These are phyloP conservation scores for Salvia hispanica DNA, from an alignment of 257 asterid species.

Conservation along the genomic window DNA sequence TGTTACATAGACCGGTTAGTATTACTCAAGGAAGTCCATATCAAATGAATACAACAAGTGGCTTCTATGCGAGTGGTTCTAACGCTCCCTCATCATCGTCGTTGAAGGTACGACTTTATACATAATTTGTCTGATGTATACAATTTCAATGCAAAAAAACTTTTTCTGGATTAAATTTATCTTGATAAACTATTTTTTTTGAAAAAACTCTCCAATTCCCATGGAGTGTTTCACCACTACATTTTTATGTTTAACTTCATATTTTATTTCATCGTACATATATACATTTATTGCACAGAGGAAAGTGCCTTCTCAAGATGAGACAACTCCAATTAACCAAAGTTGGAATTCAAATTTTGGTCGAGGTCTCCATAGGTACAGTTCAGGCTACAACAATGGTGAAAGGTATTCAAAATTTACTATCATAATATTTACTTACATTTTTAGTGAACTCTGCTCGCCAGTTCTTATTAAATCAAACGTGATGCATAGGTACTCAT, in stretches of 20 bases:
- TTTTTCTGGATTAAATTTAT: background rate
- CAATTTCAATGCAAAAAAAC: too few species aligned
- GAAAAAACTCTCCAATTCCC: too few species aligned
- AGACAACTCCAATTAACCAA: background rate
- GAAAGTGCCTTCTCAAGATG: constrained; percentile 19
- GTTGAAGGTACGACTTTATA: constrained; percentile 5
- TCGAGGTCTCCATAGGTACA: constrained; percentile 16
- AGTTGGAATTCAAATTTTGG: background rate
- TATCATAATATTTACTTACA: background rate
- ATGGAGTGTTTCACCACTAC: too few species aligned
- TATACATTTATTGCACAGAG: constrained; percentile 17
- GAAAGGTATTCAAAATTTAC: constrained; percentile 8
- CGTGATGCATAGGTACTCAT: constrained; percentile 25
- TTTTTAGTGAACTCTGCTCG: background rate
- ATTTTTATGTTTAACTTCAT: background rate
- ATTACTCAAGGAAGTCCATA: constrained; percentile 16
- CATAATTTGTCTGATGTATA: too few species aligned
- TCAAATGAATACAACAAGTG: constrained; percentile 5
- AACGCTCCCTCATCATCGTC: background rate
- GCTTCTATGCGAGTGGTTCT: background rate
- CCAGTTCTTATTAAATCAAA: background rate
- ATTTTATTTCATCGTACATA: background rate
- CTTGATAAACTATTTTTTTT: too few species aligned
- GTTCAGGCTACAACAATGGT: background rate
- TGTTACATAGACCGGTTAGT: background rate